A percentile compares a stretch with the other conserved stretches of the same genome.
phyloP scores from a whole-genome alignment of 768 basidiomycete species.

The Boletellus ananas region DNA sequence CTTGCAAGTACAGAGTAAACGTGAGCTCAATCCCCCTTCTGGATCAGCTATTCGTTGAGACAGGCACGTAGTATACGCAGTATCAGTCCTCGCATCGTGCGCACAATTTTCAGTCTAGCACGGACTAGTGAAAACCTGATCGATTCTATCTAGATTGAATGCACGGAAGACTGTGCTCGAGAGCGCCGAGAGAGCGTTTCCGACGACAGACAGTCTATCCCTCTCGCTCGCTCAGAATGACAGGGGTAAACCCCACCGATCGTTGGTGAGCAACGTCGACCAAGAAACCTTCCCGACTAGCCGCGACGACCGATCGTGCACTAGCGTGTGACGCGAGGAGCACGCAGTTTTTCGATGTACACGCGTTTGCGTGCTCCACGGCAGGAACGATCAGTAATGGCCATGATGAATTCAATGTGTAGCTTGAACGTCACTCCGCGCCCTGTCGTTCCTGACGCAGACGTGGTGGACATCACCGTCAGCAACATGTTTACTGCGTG shows the following conservation, averaged over 20 bases:
- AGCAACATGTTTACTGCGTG: too few species aligned
- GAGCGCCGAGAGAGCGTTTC: background rate
- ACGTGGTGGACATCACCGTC: too few species aligned
- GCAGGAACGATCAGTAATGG: too few species aligned
- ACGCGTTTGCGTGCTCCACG: too few species aligned
- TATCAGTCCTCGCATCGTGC: conserved; percentile 18
- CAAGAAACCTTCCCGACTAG: background rate
- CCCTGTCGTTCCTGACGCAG: too few species aligned
- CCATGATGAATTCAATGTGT: too few species aligned
- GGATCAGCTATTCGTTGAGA: background rate
- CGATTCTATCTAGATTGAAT: background rate
- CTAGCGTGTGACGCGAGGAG: background rate
- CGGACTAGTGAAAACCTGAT: background rate
- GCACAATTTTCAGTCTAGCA: background rate
- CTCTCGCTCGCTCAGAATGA: background rate
- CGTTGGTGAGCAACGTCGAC: background rate
- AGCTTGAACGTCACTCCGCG: too few species aligned
- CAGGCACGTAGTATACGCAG: conserved; percentile 9
- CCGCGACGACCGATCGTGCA: background rate
- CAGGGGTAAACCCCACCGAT: background rate
- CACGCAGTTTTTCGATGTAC: too few species aligned
- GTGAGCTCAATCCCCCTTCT: background rate
- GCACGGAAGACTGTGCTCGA: background rate
- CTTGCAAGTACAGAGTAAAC: conserved; percentile 14
- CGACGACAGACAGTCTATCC: background rate